These are phyloP conservation scores for Suillus occidentalis DNA, from an alignment of 768 basidiomycete species.

Conservation along the genomic window DNA sequence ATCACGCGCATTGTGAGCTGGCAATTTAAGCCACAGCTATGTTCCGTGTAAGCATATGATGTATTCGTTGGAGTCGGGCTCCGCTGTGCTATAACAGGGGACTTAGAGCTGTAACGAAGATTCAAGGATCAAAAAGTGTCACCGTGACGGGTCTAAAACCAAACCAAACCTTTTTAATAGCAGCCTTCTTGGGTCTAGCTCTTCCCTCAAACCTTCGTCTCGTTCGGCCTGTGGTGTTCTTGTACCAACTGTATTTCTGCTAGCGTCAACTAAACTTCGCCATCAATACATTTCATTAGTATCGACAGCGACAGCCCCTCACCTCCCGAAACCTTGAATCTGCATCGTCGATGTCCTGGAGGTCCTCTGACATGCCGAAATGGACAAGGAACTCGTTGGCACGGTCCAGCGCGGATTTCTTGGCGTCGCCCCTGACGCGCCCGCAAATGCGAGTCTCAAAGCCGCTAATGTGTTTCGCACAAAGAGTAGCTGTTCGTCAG, in stretches of 20 bases:
- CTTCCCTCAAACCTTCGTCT: constrained; percentile 56
- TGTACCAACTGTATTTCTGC: constrained; percentile 47
- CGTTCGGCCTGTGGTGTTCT: constrained; percentile 63
- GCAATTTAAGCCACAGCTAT: constrained; percentile 10
- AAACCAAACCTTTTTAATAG: constrained; percentile 42
- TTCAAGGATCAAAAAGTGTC: neutral
- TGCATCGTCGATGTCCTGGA: constrained; percentile 52
- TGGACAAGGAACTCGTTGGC: constrained; percentile 57
- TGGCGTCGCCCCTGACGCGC: constrained; percentile 62
- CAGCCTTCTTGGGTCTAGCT: constrained; percentile 46
- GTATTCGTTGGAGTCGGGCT: constrained; percentile 37
- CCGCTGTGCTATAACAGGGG: constrained; percentile 33
- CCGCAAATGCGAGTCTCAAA: constrained; percentile 58
- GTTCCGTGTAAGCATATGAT: constrained; percentile 33
- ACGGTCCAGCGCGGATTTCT: constrained; percentile 62
- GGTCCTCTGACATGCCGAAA: constrained; percentile 58
- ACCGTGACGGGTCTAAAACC: neutral
- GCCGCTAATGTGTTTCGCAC: constrained; percentile 49
- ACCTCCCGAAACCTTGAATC: constrained; percentile 65
- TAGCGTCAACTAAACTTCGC: constrained; percentile 47
- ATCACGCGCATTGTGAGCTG: constrained; percentile 27
- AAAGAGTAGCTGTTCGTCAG: constrained; percentile 58
- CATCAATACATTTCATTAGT: constrained; percentile 46
- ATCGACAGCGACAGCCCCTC: constrained; percentile 7
- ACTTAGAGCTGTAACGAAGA: constrained; percentile 8